Base-by-base conservation (phyloP, 1,139 yeast genomes). In the Geotrichum citri-aurantii region DNA sequence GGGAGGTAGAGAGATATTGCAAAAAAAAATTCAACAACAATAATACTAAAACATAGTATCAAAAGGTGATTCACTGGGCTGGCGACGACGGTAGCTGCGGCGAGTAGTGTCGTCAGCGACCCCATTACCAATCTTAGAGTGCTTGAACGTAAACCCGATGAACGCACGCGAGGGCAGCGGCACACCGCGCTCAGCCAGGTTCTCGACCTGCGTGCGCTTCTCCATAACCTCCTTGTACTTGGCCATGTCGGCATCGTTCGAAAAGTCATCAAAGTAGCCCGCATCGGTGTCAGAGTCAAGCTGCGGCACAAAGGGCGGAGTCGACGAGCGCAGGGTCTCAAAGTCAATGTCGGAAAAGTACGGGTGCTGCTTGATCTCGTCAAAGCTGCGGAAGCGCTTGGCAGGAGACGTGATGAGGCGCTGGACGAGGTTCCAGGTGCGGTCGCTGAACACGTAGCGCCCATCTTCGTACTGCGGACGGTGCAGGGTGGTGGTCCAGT, bases 221-320 rank as follows among this genome's bases (percentile, higher is more conserved):
- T 90, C 92, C 79, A 91, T 86, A 21, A 95, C 99, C 69, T 95
- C 99, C 68, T 95, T 93, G 75, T 95, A 95, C 74, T 93, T 92
- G 66, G 93, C 92, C 98, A 95, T 92, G 73, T 95, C 96, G 59
- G 88, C 92, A 69, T 92, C 98, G 72, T 90, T 95, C 63, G 89
- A 91, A 71, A 95, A 95, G 72, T 95, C 99, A 74, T 95, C 99
- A 72, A 95, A 95, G 75, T 95, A 95, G 1, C 99, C 99, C 0
- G 98, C 98, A 75, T 95, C 99, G 63, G 92, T 95, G 69, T 95
- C 99, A 62, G 91, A 88, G 70, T 93, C 98, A 63, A 95, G 79
- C 69, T 95, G 97, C 1, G 99, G 99, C 31, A 95, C 88, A 73
- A 95, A 95, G 29, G 99, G 99, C 3, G 99, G 97, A 19, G 65